Base-by-base conservation (phyloP, 1,284 basidiomycete genomes). In the Leccinum fallax region DNA sequence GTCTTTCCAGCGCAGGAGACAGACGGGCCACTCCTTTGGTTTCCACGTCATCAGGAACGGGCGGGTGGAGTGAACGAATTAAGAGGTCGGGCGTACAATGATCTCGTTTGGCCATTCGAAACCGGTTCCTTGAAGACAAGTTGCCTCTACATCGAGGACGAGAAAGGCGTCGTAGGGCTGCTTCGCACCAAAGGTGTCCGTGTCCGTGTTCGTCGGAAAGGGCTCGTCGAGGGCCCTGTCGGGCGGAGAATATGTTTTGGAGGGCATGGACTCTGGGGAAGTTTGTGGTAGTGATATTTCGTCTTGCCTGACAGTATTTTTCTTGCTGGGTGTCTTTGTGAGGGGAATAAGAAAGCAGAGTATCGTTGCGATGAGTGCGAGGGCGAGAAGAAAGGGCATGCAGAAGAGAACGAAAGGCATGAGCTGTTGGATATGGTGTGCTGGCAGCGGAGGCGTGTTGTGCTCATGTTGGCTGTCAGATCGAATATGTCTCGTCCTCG, bases 41-140 rank as follows among this genome's bases (percentile, higher is more conserved):
- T 51, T 51, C 10, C 24, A 24, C 24, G 19, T 46, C 19, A 13
- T 46, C 43, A 46, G 19, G 19, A 46, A 38, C 64, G 66, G 64
- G 53, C 60, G 15, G 36, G 15, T 6, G 10, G 43, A 13, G 19
- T 71, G 49, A 57, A 57, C 32, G 55, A 57, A 53, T 13, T 13
- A 65, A 56, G 57, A 63, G 40, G 57, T 55, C 48, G 57, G 61
- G 75, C 90, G 73, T 74, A 93, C 94, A 65, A 97, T 97, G 61
- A 97, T 95, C 79, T 98, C 95, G 75, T 97, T 97, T 7, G 93
- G 90, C 76, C 87, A 94, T 60, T 87, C 84, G 67, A 92, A 90
- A 67, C 83, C 82, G 38, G 77, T 76, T 5, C 82, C 89, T 66
- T 77, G 76, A 53, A 87, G 75, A 73, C 96, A 98, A 0, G 96